Evolutionary conservation across 345 rosid genomes (phyloP).

Genomic region (Eucalyptus leucophloia): DNA sequence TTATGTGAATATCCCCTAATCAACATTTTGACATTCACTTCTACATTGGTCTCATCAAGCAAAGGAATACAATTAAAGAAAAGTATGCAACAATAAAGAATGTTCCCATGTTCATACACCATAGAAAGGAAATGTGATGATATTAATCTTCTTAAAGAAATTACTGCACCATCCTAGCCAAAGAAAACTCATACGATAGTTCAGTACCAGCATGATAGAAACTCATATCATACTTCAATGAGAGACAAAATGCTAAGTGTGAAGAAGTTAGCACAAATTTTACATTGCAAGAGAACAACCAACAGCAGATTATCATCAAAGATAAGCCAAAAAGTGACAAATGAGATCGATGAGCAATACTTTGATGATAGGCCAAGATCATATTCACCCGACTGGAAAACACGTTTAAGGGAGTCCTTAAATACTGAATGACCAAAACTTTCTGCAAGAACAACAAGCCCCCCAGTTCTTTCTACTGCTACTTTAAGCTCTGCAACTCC

Average conservation of each 20-base stretch:
- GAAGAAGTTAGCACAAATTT: not conserved
- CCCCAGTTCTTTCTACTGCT: conserved; percentile 90
- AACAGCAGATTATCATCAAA: not conserved
- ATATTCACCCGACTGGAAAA: conserved; percentile 64
- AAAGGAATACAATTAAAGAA: not conserved
- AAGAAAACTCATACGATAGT: not conserved
- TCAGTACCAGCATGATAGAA: not conserved
- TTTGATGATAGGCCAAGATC: conserved; percentile 86
- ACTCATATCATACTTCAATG: not conserved
- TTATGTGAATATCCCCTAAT: not conserved
- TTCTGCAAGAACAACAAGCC: conserved; percentile 96
- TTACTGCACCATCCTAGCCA: not conserved
- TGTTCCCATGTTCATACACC: not conserved
- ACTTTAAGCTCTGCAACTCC: conserved; percentile 95
- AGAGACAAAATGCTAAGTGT: not conserved
- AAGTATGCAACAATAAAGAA: not conserved
- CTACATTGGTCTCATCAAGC: not conserved
- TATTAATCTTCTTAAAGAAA: not conserved
- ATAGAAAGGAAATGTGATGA: not conserved
- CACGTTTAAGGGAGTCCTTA: conserved; percentile 70
- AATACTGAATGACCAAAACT: conserved; percentile 96
- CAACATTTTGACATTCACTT: not conserved
- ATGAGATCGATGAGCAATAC: conserved; percentile 26
- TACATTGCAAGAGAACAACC: not conserved
- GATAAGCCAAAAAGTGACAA: not conserved